Percentiles rank a stretch among this genome's conserved stretches.
These are phyloP conservation scores for Euphorbia pulcherrima DNA, from an alignment of 345 rosid species.

Conservation along the genomic window DNA sequence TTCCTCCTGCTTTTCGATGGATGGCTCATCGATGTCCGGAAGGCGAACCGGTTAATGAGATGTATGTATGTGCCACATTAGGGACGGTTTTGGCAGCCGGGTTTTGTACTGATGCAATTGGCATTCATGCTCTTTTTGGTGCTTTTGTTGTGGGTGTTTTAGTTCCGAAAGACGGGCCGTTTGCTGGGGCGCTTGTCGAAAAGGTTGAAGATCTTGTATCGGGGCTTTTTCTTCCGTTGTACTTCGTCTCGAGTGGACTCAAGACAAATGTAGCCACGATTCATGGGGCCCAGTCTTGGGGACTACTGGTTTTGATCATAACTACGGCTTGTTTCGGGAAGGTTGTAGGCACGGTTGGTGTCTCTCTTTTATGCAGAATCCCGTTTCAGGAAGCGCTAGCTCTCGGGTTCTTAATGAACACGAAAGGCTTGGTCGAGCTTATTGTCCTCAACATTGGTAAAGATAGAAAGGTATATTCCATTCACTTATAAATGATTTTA, in stretches of 20 bases:
- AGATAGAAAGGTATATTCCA: slow-evolving; percentile 52
- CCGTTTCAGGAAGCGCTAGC: slow-evolving; percentile 52
- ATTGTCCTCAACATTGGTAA: slow-evolving; percentile 81
- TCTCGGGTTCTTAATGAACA: slow-evolving; percentile 72
- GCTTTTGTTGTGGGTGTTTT: slow-evolving; percentile 70
- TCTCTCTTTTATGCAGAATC: slow-evolving; percentile 47
- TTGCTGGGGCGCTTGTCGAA: slow-evolving; percentile 60
- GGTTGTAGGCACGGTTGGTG: slow-evolving; percentile 53
- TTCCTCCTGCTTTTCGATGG: slow-evolving; percentile 46
- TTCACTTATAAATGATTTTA: no score
- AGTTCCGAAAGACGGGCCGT: slow-evolving; percentile 68
- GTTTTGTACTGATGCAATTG: slow-evolving; percentile 61
- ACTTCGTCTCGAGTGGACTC: slow-evolving; percentile 77
- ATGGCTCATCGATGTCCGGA: slow-evolving; percentile 65
- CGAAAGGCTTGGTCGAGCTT: slow-evolving; percentile 83
- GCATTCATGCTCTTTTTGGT: slow-evolving; percentile 75
- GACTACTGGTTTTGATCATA: slow-evolving; percentile 58
- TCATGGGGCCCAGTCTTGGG: slow-evolving; percentile 63
- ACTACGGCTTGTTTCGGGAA: slow-evolving; percentile 67
- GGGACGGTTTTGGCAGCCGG: slow-evolving; percentile 54
- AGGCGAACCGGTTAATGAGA: slow-evolving; percentile 72
- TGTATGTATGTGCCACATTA: slow-evolving; percentile 57
- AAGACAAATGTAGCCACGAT: slow-evolving; percentile 68
- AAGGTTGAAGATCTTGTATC: slow-evolving; percentile 78
- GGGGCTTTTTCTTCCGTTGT: slow-evolving; percentile 66